Conservation (phyloP, 176 grass and related monocot species). For the Pontederia crassipes region DNA sequence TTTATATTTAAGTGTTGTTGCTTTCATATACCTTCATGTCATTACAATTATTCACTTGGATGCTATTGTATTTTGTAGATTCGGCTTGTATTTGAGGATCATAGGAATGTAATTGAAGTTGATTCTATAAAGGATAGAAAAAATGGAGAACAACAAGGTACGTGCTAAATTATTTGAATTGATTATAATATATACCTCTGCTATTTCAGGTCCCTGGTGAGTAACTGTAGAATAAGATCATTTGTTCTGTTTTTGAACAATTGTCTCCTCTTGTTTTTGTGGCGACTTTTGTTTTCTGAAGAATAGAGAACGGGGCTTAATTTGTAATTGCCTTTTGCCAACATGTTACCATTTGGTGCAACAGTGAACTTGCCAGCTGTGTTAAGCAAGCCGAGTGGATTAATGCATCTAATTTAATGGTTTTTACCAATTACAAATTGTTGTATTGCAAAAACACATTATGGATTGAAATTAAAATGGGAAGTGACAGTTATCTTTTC, state of each 20-base stretch:
- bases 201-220: slow-evolving; percentile 74
- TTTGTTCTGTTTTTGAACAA: slow-evolving; percentile 46
- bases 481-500: no score
- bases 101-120: slow-evolving; percentile 94
- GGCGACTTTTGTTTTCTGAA: slow-evolving; percentile 34
- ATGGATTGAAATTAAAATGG: no score
- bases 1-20: neutral
- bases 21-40: neutral
- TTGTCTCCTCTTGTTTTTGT: slow-evolving; percentile 36
- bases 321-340: slow-evolving; percentile 1
- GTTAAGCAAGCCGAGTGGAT: neutral
- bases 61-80: slow-evolving; percentile 29
- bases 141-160: slow-evolving; percentile 96
- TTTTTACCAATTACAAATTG: neutral
- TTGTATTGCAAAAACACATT: no score
- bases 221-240: slow-evolving; percentile 57
- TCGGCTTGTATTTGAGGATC: slow-evolving; percentile 90
- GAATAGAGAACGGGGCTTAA: slow-evolving; percentile 30
- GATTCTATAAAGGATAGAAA: slow-evolving; percentile 96
- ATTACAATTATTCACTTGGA: neutral
- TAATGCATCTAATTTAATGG: neutral
- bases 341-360: slow-evolving; percentile 25
- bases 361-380: neutral
- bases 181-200: slow-evolving; percentile 17
- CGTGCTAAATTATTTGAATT: slow-evolving; percentile 20